Evolutionary conservation across 441 rosid species (phyloP), one percentile per base, ranked within the genome.

Genomic region (Croton laevigatus): DNA sequence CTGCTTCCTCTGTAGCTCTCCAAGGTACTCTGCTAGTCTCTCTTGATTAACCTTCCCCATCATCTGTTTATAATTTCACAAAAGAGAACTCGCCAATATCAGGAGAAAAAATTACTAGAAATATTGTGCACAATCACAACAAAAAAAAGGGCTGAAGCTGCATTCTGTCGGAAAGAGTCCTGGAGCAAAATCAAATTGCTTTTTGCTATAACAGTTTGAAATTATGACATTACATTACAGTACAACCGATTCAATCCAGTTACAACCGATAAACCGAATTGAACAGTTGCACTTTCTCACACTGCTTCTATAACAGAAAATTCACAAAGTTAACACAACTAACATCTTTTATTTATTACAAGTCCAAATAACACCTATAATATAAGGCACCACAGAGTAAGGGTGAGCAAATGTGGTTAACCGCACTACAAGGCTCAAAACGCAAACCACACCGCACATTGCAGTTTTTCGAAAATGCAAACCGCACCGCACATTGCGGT

Each of bases 31-130:
- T 8, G 93, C 97, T 65, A 95, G 78, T 74, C 99, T 82, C 77
- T 93, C 97, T 80, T 81, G 85, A 75, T 93, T 91, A 22, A 88
- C 97, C 85, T 81, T 86, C 51, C 91, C 97, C 98, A 95, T 88
- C 97, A 93, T 85, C 98, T 94, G 81, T 57, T 62, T 73, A 62
- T 62, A 61, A 59, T 59, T 70, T 11, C 77, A 78, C 3, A 68
- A 19, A 78, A 58, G 14, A 65, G 58, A 68, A 71, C 13, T 63
- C 5, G 38, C 53, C 44, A 68, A 27, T 22, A 59, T 49, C 13
- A 17, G 10, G 37, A 59, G 34, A 55, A 27, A 17, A 20, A 37
- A 66, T 17, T 48, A 59, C 36, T 13, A 19, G 53, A 65, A 14
- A 64, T 27, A 46, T 13, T 2, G n/a, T 16, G 8, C 48, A 64